Evolutionary conservation across 768 basidiomycete species (phyloP), one percentile per base, ranked within the genome.

Genomic region (Boletus reticulatus): DNA sequence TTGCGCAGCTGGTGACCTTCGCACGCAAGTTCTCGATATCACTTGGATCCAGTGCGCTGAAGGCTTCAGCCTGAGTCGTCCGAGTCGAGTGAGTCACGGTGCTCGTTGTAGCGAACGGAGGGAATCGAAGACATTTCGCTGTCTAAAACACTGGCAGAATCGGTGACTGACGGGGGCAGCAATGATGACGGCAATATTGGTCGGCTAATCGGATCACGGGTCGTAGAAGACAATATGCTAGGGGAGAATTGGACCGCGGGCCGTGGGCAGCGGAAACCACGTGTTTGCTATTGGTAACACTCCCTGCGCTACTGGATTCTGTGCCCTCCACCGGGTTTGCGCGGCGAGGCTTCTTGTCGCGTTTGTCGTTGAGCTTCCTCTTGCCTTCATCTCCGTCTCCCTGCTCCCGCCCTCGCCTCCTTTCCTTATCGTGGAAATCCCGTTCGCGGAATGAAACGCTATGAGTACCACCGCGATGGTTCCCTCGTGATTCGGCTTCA

Each of bases 1-100:
- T 68, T 52, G 39, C 29, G 51, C 58, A 71, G 54, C 24, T 69
- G 61, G 45, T 70, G 62, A 39, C 66, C 72, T 46, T 75, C 58
- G 60, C 50, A 13, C 76, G 73, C 46, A 76, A 65, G 53, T 74
- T 73, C 61, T 83, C 81, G 56, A 84, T 77, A 24, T 73, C 73
- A 46, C 75, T 79, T 0, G 83, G 77, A 58, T 85, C 82, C 43
- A 86, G 72, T 7, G 84, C 77, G 5, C 80, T 79, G 57, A 84
- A 87, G 4, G 82, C 78, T 68, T 87, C 85, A 27, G 78, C 77
- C 61, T 87, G 83, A 19, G 6, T 69, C 62, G 5, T 61, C 72
- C 7, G 60, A 64, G 50, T 72, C 70, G 6, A 65, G 27, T 0
- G 66, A 68, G 19, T 62, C 64, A 8, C 70, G 71, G 36, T 71